Evolutionary conservation across 2,329 filamentous ascomycete species (phyloP), one percentile per base, ranked within the genome.

Genomic region (Sclerotinia glacialis): DNA sequence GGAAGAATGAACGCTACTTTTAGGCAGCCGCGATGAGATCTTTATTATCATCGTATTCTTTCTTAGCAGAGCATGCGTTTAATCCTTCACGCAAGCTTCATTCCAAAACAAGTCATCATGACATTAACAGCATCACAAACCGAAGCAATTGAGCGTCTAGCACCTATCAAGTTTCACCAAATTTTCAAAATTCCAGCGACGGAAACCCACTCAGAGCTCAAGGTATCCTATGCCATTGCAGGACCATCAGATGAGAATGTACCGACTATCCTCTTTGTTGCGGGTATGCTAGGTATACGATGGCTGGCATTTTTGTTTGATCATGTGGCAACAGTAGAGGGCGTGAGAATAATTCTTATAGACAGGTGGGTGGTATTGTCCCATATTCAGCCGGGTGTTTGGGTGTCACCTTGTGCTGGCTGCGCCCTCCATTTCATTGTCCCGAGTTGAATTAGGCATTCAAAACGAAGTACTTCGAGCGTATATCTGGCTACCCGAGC

Each of bases 231-330:
- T 56, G 68, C 72, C 9, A 69, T 75, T 31, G 71, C 69, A 34
- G 74, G 75, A 11, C 55, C 65, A 11, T 70, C 69, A n/a, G 28
- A 70, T 42, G 72, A 69, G 12, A 69, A 72, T 66, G 72, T 69
- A 14, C 72, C 72, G 3, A 75, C 73, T 3, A 71, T 80, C 31
- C 69, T 81, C 12, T 79, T 78, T 68, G 75, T 76, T 60, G 74
- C 72, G 11, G 78, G 77, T 2, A 79, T 80, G 78, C 78, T 78
- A 68, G 76, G 75, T 1, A 72, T 69, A 6, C 69, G 79, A 66
- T 80, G 73, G 67, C 23, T 73, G 5, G 70, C 70, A 21, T 44
- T 75, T 7, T 49, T 65, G 4, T 69, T 76, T 49, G 72, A 81
- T 67, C 70, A 73, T 54, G 46, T 79, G 12, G 69, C 76, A 65